Conservation (phyloP, 2,329 filamentous ascomycete genomes). For the Zasmidium citrigriseum region DNA sequence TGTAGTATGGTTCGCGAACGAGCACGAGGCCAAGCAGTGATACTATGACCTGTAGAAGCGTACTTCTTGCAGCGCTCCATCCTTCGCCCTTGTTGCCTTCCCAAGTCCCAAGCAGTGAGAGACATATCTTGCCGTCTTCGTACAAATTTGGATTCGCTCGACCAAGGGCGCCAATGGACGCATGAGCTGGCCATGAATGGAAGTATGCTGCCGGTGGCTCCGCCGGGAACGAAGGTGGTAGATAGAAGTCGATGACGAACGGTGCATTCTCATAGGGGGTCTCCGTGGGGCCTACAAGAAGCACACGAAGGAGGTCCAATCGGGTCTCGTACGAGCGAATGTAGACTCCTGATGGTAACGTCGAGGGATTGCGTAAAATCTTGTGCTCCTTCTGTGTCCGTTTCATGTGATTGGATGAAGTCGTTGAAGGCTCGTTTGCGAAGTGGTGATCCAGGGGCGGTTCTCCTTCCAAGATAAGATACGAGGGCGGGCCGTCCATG, state of each 20-base stretch:
- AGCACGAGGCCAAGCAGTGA: slow-evolving; percentile 39
- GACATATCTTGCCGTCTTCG: slow-evolving; percentile 63
- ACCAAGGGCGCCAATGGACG: slow-evolving; percentile 30
- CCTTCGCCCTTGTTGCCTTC: slow-evolving; percentile 55
- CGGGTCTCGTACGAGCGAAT: slow-evolving; percentile 61
- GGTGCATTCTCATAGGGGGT: slow-evolving; percentile 64
- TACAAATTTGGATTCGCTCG: slow-evolving; percentile 63
- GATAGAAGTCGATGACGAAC: slow-evolving; percentile 61
- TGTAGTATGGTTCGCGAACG: slow-evolving; percentile 63
- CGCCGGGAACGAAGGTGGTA: slow-evolving; percentile 53
- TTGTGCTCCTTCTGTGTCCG: slow-evolving; percentile 60
- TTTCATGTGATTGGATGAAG: slow-evolving; percentile 43
- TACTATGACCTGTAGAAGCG: slow-evolving; percentile 52
- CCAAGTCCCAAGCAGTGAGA: slow-evolving; percentile 63
- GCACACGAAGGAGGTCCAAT: slow-evolving; percentile 59
- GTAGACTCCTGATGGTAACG: slow-evolving; percentile 58
- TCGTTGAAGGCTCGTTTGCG: slow-evolving; percentile 22
- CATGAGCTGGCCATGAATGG: slow-evolving; percentile 54
- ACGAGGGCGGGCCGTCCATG: slow-evolving; percentile 20
- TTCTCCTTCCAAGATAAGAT: slow-evolving; percentile 42
- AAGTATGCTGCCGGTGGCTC: slow-evolving; percentile 58
- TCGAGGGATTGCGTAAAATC: slow-evolving; percentile 50
- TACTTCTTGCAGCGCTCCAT: slow-evolving; percentile 56
- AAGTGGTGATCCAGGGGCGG: slow-evolving; percentile 49
- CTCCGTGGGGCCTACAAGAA: slow-evolving; percentile 60